A percentile compares a stretch with the other conserved stretches of the same genome.
phyloP scores from a whole-genome alignment of 2,329 filamentous ascomycete genomes.

The Daldinia sp. region DNA sequence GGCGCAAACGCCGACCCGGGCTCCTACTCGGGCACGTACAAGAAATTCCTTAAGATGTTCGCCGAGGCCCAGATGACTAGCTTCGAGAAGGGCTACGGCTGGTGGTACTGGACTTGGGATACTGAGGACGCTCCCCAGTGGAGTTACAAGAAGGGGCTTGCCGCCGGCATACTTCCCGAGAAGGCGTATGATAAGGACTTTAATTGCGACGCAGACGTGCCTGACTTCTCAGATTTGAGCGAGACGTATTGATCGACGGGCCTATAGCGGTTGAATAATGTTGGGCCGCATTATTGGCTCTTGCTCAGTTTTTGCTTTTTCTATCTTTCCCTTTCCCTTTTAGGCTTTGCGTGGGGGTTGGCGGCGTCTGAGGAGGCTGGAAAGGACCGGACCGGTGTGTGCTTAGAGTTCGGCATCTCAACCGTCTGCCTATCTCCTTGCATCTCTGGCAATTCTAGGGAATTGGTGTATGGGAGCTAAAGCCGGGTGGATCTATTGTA shows the following conservation, averaged over 20 bases:
- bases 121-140: conserved; percentile 87
- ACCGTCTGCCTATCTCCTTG: not conserved
- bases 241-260: conserved; percentile 56
- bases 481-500: not conserved
- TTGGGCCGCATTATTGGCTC: not conserved
- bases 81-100: conserved; percentile 93
- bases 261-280: not conserved
- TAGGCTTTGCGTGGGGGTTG: not conserved
- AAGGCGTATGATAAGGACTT: conserved; percentile 78
- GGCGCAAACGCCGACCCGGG: conserved; percentile 77
- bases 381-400: not conserved
- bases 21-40: conserved; percentile 77
- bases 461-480: not conserved
- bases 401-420: not conserved
- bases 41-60: conserved; percentile 85
- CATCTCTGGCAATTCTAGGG: not conserved
- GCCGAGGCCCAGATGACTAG: conserved; percentile 95
- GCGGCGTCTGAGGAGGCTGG: not conserved
- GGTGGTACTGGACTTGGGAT: conserved; percentile 99
- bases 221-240: conserved; percentile 60
- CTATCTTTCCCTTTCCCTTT: not conserved
- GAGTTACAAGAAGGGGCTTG: conserved; percentile 86
- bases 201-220: conserved; percentile 68
- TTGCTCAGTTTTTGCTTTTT: not conserved
- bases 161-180: conserved; percentile 79